Base-by-base conservation (phyloP, 2,329 filamentous ascomycete genomes). In the Paraphaeosphaeria minitans region DNA sequence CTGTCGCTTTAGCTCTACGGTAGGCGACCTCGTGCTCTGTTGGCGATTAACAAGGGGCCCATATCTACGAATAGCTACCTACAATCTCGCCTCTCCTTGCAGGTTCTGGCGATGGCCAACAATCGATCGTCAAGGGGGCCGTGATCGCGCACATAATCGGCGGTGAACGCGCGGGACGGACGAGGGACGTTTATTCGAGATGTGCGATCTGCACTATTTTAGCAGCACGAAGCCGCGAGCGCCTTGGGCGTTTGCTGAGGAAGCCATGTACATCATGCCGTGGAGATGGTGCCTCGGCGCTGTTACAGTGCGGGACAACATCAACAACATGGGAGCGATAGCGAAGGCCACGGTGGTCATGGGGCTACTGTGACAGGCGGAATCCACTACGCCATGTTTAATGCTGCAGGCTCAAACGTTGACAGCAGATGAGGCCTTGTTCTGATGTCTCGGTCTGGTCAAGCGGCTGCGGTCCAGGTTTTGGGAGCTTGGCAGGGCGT, bases 401-500 rank as follows among this genome's bases (percentile, higher is more conserved):
- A 22, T 19, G 22, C 31, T 31, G 56, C 47, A 41, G 24, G 7
- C 27, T 31, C 7, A 37, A 9, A n/a, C 42, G 24, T 42, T 22
- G 6, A 43, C 8, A 19, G 37, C 14, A 53, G 19, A 45, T 7
- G 14, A 43, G 35, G 9, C 41, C 21, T 10, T 12, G 22, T 52
- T 7, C 42, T 39, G 31, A n/a, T 22, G 33, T 24, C 37, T 53
- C 50, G 37, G 22, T 14, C 33, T 45, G 22, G 42, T 51, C 14
- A 39, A 42, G 33, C 42, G 49, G n/a, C 8, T 53, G 55, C 22
- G 16, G 43, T 24, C 31, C 45, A 53, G 37, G 22, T 21, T 54
- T 55, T 35, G 53, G 41, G 45, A 27, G 35, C 54, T 62, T 56
- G 61, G 58, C 55, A 39, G 64, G 61, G 61, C 64, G 57, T 48